A percentile compares a stretch with the other conserved stretches of the same genome.
Conservation (phyloP, 495 filamentous ascomycete genomes). For the Polyplosphaeria fusca region DNA sequence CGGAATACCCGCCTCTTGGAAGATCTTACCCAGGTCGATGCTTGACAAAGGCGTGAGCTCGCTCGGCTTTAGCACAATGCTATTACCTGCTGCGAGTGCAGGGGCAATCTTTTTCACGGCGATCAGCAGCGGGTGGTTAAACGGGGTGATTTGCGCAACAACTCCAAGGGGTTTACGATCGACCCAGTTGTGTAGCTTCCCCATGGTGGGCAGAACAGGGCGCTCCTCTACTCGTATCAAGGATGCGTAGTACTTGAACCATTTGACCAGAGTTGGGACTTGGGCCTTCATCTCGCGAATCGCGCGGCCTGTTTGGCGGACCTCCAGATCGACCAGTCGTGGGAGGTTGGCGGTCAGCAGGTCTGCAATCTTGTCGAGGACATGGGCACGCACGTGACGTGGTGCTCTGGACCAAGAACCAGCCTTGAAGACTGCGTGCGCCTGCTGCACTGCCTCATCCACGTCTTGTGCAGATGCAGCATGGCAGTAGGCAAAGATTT, state of each 20-base stretch:
- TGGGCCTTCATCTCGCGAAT: constrained; percentile 66
- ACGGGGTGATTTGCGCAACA: constrained; percentile 62
- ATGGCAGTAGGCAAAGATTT: constrained; percentile 46
- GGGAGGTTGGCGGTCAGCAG: constrained; percentile 51
- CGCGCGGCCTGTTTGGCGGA: constrained; percentile 59
- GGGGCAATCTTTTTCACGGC: constrained; percentile 52
- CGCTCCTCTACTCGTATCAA: constrained; percentile 60
- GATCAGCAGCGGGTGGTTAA: constrained; percentile 63
- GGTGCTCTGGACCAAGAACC: constrained; percentile 53
- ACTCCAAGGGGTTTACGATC: constrained; percentile 60
- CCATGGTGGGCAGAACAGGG: constrained; percentile 57
- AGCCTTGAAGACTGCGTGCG: constrained; percentile 50
- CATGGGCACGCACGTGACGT: constrained; percentile 45
- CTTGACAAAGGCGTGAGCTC: constrained; percentile 61
- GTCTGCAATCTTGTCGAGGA: constrained; percentile 55
- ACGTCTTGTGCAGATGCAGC: constrained; percentile 51
- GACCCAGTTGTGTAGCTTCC: constrained; percentile 60
- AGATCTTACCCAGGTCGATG: constrained; percentile 54
- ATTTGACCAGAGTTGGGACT: constrained; percentile 58
- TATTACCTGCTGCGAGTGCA: constrained; percentile 56
- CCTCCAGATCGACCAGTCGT: constrained; percentile 55
- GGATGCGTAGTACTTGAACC: constrained; percentile 60
- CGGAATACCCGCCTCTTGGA: constrained; percentile 56
- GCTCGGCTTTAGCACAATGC: constrained; percentile 62
- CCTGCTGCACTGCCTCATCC: constrained; percentile 45